Conservation (phyloP, 179 eudicot species). For the Spergularia azorica region DNA sequence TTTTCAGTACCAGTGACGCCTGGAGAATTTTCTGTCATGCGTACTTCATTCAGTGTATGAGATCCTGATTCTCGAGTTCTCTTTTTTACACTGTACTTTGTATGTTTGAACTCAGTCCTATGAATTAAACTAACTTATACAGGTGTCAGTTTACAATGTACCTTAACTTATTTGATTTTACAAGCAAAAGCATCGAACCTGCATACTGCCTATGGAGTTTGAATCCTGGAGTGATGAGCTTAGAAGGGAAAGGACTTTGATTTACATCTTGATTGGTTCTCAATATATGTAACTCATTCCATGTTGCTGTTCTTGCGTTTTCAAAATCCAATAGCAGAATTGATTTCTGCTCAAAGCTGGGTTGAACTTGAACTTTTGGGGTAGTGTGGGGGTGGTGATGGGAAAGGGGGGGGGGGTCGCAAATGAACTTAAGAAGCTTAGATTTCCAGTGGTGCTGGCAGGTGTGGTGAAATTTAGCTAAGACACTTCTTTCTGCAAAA, state of each 20-base stretch:
- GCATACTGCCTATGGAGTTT: background rate
- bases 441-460: too few relatives aligned
- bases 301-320: too few relatives aligned
- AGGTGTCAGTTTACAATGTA: background rate
- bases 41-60: constrained; percentile 82
- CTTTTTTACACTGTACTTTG: background rate
- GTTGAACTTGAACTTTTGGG: too few relatives aligned
- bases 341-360: too few relatives aligned
- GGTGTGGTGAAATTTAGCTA: too few relatives aligned
- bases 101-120: background rate
- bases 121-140: background rate
- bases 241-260: background rate
- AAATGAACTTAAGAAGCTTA: too few relatives aligned
- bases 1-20: constrained; percentile 65
- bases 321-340: too few relatives aligned
- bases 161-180: background rate
- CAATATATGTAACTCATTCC: background rate
- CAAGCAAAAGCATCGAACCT: background rate
- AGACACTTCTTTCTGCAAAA: too few relatives aligned
- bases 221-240: background rate
- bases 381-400: too few relatives aligned
- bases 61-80: background rate
- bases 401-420: too few relatives aligned
- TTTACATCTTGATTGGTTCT: constrained; percentile 2
- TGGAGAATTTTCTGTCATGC: constrained; percentile 93